Evolutionary conservation across 257 asterid species (phyloP).

Genomic region (Przewalskia tangutica): DNA sequence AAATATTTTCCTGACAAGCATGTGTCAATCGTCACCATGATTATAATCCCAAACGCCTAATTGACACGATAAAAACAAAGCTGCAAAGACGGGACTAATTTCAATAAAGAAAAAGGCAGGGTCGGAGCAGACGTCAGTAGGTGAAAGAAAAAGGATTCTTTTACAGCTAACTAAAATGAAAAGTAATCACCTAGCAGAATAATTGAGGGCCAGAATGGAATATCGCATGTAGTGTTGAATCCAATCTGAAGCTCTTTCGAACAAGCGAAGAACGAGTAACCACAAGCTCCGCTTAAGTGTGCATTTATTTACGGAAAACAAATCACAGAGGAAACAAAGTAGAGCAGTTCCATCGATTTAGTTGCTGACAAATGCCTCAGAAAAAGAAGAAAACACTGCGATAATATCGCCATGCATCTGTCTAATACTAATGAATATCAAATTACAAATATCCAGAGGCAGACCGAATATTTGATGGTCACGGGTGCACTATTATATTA

Average conservation of each 20-base stretch:
- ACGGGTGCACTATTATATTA: not conserved
- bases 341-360: not conserved
- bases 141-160: too few species aligned
- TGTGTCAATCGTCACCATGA: not conserved
- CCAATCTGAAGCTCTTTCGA: too few species aligned
- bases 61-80: not conserved
- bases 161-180: too few species aligned
- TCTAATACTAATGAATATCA: not conserved
- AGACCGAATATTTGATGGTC: not conserved
- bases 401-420: not conserved
- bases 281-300: too few species aligned
- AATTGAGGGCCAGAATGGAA: too few species aligned
- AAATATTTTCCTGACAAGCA: not conserved
- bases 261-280: too few species aligned
- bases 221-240: too few species aligned
- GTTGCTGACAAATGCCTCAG: not conserved
- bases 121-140: too few species aligned
- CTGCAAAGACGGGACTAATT: too few species aligned
- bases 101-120: too few species aligned
- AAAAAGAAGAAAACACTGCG: not conserved
- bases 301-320: not conserved
- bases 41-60: not conserved
- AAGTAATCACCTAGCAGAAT: too few species aligned
- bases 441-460: not conserved
- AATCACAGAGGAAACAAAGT: not conserved